These are phyloP conservation scores for Brassica cretica DNA, from an alignment of 345 rosid species.

Conservation along the genomic window DNA sequence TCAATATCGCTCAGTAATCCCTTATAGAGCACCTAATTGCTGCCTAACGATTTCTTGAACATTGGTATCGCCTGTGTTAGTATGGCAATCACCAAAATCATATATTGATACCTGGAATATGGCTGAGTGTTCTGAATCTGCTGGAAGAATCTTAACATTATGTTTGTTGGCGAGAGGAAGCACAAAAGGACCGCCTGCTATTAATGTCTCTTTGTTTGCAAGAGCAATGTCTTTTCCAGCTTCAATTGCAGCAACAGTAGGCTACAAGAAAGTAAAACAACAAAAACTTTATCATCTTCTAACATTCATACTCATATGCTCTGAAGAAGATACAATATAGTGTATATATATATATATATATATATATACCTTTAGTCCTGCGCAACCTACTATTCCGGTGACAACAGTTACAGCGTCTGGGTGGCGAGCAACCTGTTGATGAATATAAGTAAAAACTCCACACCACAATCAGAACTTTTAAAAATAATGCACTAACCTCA, in stretches of 20 bases:
- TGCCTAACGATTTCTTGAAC: no score
- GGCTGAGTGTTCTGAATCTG: slow-evolving; percentile 99
- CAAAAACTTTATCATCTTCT: not conserved
- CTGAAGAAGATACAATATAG: not conserved
- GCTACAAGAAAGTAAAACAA: slow-evolving; percentile 44
- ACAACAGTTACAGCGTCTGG: slow-evolving; percentile 89
- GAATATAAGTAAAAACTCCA: not conserved
- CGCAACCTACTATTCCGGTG: slow-evolving; percentile 98
- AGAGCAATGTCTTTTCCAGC: slow-evolving; percentile 92
- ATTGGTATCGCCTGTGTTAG: not conserved
- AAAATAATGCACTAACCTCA: slow-evolving; percentile 52
- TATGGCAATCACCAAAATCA: not conserved
- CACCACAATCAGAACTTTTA: not conserved
- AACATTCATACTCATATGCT: not conserved
- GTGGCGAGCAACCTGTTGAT: slow-evolving; percentile 61
- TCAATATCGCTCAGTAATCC: not conserved
- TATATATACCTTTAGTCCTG: slow-evolving; percentile 72
- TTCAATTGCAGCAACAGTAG: slow-evolving; percentile 97
- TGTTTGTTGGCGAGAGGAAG: slow-evolving; percentile 90
- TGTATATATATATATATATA: not conserved
- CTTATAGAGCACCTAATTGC: no score
- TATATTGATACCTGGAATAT: slow-evolving; percentile 72
- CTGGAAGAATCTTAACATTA: slow-evolving; percentile 92
- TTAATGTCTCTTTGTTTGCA: slow-evolving; percentile 97
- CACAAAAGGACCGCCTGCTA: slow-evolving; percentile 95